These are phyloP conservation scores for Agapanthus africanus DNA, from an alignment of 106 monocot species.

Conservation along the genomic window DNA sequence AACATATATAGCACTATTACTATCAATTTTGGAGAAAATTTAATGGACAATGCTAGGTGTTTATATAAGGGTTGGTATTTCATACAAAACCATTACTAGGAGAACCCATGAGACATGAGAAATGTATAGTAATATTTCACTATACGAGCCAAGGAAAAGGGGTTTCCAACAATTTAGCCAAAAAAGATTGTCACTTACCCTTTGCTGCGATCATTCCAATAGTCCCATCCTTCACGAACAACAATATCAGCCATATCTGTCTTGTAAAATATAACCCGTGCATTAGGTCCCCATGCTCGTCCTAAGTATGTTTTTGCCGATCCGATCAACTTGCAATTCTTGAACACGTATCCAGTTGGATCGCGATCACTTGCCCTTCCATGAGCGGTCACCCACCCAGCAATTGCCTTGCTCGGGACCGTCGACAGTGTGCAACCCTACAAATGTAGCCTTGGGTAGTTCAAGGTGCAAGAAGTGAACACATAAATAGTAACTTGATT, in stretches of 20 bases:
- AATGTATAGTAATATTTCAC: background rate
- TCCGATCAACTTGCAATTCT: conserved; percentile 20
- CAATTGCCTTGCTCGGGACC: background rate
- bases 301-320: conserved; percentile 12
- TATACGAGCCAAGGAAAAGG: background rate
- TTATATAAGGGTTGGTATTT: no score
- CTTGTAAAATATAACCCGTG: conserved; percentile 23
- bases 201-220: conserved; percentile 9
- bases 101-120: background rate
- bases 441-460: background rate
- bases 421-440: conserved; percentile 6
- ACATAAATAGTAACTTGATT: no score
- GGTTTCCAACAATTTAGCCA: background rate
- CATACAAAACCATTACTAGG: background rate
- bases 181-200: background rate
- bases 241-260: conserved; percentile 16
- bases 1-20: background rate
- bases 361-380: background rate
- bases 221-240: conserved; percentile 23
- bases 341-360: conserved; percentile 12
- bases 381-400: conserved; percentile 12
- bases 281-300: conserved; percentile 21
- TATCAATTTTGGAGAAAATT: background rate
- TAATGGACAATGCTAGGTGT: background rate
- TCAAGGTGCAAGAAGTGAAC: background rate